These are phyloP conservation scores for Xylariales sp. DNA, from an alignment of 2,329 filamentous ascomycete species.

Conservation along the genomic window DNA sequence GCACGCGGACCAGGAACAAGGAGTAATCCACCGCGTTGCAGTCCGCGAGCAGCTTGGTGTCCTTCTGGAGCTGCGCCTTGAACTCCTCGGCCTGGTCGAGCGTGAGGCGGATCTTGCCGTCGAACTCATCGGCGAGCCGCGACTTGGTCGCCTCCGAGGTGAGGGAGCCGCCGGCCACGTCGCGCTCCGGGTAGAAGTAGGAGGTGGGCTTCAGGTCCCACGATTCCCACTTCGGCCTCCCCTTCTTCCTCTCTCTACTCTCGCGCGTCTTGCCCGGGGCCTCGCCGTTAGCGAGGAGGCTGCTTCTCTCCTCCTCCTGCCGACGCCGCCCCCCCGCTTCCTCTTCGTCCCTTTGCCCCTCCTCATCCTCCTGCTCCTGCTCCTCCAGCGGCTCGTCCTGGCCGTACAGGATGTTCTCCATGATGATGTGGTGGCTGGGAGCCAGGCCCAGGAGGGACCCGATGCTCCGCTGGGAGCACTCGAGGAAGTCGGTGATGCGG, in stretches of 20 bases:
- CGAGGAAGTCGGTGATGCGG: slow-evolving; percentile 67
- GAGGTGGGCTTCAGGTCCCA: slow-evolving; percentile 71
- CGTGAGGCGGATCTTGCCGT: slow-evolving; percentile 58
- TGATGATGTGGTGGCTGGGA: slow-evolving; percentile 70
- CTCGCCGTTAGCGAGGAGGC: too few relatives aligned
- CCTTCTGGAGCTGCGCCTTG: slow-evolving; percentile 48
- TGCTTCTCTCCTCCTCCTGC: too few relatives aligned
- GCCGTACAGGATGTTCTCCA: slow-evolving; percentile 71
- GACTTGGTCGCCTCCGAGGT: slow-evolving; percentile 61
- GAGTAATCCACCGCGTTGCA: slow-evolving; percentile 72
- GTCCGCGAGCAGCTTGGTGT: slow-evolving; percentile 59
- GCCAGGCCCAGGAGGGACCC: slow-evolving; percentile 56
- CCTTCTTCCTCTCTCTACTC: too few relatives aligned
- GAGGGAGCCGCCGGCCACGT: slow-evolving; percentile 60
- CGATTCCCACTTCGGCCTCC: slow-evolving; percentile 67
- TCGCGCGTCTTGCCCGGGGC: too few relatives aligned
- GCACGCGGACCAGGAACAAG: slow-evolving; percentile 60
- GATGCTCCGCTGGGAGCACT: slow-evolving; percentile 49
- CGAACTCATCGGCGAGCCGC: slow-evolving; percentile 62
- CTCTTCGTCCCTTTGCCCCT: too few relatives aligned
- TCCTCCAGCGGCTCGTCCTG: slow-evolving; percentile 38
- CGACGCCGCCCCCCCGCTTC: too few relatives aligned
- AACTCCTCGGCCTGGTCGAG: slow-evolving; percentile 52
- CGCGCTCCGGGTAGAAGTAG: slow-evolving; percentile 73
- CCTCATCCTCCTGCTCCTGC: too few relatives aligned